Base-by-base conservation (phyloP, 192 early-diverging fungal genomes). In the Linnemannia elongata region DNA sequence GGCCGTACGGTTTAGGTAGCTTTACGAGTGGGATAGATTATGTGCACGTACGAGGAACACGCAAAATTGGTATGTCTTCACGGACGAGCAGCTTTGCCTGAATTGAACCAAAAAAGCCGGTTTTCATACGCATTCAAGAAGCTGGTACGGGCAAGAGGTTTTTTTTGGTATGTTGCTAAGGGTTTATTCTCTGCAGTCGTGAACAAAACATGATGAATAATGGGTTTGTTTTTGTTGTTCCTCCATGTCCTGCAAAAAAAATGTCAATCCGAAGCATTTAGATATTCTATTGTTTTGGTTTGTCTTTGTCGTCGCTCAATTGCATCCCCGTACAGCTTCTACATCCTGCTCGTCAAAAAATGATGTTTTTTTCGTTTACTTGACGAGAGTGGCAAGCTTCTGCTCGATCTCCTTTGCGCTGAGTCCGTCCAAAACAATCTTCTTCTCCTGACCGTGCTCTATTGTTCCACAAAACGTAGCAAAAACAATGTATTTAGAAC, bases 381-480 rank as follows among this genome's bases (percentile, higher is more conserved):
- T 93, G 73, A 94, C 92, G 42, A 98, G 90, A 63, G 93, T 76
- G 77, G 93, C 89, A 80, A 98, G 91, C 78, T 93, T 91, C 75
- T 92, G 83, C 89, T 94, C 94, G 45, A 98, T 93, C 69, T 96
- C 94, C 57, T 91, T 79, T 73, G 93, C 92, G 72, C 93, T 91
- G 42, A 96, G 80, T 88, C 93, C 93, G 77, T 98, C 94, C 54
- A 98, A 90, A 17, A 91, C 80, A 54, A 95, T 85, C 88, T 96
- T 95, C 88, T 93, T 93, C 86, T 98, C 97, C 30, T 92, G 89
- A 39, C 97, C 97, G 63, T 92, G 91, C 72, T 94, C 97, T 97
- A 93, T 49, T 70, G 76, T 81, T 74, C 20, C 47, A 33, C 45
- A 76, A 24, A 35, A 57, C 27, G 30, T 15, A 33, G 13, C 27